Conservation (phyloP, 1,284 basidiomycete species). For the Macrocystidia cucumis region DNA sequence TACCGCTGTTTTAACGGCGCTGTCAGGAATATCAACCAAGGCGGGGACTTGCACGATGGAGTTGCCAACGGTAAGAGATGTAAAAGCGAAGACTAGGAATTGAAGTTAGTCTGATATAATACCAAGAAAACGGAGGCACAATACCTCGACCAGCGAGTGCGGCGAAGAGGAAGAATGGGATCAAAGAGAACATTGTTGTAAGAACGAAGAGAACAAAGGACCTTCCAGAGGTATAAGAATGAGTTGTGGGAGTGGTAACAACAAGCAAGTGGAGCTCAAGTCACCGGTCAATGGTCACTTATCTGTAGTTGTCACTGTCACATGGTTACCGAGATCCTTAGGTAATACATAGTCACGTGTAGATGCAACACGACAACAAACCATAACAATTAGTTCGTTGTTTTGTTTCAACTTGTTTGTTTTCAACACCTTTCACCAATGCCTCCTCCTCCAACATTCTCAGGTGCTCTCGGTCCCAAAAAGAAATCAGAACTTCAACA, state of each 20-base stretch:
- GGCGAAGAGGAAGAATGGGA: conserved; percentile 24
- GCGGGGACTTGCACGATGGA: conserved; percentile 32
- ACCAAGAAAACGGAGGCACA: conserved; percentile 1
- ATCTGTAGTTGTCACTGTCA: neutral
- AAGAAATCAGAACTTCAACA: conserved; percentile 57
- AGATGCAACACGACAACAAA: conserved; percentile 22
- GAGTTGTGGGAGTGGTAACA: conserved; percentile 12
- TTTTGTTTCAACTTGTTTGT: conserved; percentile 14
- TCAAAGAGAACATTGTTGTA: conserved; percentile 23
- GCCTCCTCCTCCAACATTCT: conserved; percentile 26
- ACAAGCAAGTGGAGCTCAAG: neutral
- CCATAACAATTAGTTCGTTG: no score
- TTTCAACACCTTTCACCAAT: conserved; percentile 24
- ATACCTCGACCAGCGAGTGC: conserved; percentile 52
- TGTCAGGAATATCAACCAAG: conserved; percentile 36
- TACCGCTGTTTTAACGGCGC: conserved; percentile 30
- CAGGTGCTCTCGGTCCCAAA: conserved; percentile 44
- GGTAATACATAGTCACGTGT: conserved; percentile 1
- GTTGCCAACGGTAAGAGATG: conserved; percentile 37
- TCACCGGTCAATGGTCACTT: neutral
- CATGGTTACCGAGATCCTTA: conserved; percentile 3
- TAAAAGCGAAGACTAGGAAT: conserved; percentile 36
- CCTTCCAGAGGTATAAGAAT: conserved; percentile 30
- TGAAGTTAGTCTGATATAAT: conserved; percentile 1
- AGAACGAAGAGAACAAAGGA: conserved; percentile 12